These are phyloP conservation scores for Cladosporium austrohemisphaericum DNA, from an alignment of 2,329 filamentous ascomycete species.

Conservation along the genomic window DNA sequence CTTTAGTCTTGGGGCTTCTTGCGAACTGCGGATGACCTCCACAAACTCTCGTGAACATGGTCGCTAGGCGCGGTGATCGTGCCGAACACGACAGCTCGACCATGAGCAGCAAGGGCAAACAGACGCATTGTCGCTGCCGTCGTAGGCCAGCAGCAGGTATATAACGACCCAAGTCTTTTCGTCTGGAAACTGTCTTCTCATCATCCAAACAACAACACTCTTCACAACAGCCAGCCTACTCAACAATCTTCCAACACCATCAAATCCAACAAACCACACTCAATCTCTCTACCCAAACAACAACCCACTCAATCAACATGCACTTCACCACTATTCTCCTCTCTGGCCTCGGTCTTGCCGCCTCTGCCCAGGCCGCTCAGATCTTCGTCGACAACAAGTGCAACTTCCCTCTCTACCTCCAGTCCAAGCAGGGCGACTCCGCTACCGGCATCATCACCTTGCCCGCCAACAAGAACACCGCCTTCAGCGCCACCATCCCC, in stretches of 20 bases:
- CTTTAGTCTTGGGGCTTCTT: constrained; percentile 1
- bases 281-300: neutral
- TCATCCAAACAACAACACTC: constrained; percentile 8
- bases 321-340: constrained; percentile 10
- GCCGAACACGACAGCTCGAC: constrained; percentile 8
- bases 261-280: neutral
- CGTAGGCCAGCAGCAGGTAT: neutral
- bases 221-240: constrained; percentile 4
- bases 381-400: constrained; percentile 15
- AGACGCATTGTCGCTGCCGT: neutral
- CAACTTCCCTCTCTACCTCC: constrained; percentile 14
- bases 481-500: constrained; percentile 9
- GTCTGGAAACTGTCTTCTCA: neutral
- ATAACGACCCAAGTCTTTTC: neutral
- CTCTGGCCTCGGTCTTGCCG: constrained; percentile 12
- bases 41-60: neutral
- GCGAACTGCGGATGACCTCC: neutral
- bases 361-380: constrained; percentile 9
- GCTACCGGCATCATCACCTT: constrained; percentile 7
- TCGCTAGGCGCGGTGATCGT: neutral
- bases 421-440: constrained; percentile 9
- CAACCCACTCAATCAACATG: constrained; percentile 5
- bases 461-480: constrained; percentile 11
- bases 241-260: neutral
- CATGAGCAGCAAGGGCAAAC: constrained; percentile 3